phyloP scores from a whole-genome alignment of 345 rosid species.

The Erucastrum elatum region DNA sequence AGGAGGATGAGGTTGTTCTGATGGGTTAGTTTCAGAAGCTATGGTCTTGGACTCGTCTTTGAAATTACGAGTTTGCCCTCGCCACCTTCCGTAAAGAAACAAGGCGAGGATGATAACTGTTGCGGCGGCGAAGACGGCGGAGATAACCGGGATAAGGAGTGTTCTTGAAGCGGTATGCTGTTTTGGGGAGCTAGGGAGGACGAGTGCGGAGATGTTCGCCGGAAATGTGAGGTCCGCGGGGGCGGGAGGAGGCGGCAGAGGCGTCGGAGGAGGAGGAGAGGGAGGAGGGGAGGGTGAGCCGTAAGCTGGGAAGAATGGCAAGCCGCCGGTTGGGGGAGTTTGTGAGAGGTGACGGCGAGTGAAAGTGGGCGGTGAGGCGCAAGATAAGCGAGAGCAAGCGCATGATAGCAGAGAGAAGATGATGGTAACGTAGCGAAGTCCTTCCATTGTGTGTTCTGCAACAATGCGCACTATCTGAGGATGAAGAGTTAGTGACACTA shows the following conservation, averaged over 20 bases:
- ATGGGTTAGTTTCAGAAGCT: conserved; percentile 34
- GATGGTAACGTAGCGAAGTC: neutral
- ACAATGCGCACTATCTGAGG: conserved; percentile 34
- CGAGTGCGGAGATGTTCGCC: conserved; percentile 85
- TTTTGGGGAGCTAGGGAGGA: conserved; percentile 60
- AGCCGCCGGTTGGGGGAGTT: conserved; percentile 9
- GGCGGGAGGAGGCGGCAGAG: conserved; percentile 72
- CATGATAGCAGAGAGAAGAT: conserved; percentile 26
- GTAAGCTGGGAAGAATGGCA: conserved; percentile 38
- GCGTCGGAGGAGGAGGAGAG: neutral
- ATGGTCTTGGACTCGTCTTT: conserved; percentile 46
- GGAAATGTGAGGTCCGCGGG: conserved; percentile 75
- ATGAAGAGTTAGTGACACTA: conserved; percentile 11
- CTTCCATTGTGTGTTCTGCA: conserved; percentile 18
- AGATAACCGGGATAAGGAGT: conserved; percentile 51
- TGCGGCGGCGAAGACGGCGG: conserved; percentile 54
- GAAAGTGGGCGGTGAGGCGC: conserved; percentile 12
- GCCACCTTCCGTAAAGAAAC: conserved; percentile 52
- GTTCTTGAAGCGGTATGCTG: conserved; percentile 48
- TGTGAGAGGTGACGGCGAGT: conserved; percentile 30
- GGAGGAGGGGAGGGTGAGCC: conserved; percentile 17
- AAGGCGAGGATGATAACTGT: conserved; percentile 30
- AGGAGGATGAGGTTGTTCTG: conserved; percentile 7
- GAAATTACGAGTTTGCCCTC: conserved; percentile 34
- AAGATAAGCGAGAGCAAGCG: conserved; percentile 13